Conservation (phyloP, 345 rosid genomes). For the Gossypium arboreum region DNA sequence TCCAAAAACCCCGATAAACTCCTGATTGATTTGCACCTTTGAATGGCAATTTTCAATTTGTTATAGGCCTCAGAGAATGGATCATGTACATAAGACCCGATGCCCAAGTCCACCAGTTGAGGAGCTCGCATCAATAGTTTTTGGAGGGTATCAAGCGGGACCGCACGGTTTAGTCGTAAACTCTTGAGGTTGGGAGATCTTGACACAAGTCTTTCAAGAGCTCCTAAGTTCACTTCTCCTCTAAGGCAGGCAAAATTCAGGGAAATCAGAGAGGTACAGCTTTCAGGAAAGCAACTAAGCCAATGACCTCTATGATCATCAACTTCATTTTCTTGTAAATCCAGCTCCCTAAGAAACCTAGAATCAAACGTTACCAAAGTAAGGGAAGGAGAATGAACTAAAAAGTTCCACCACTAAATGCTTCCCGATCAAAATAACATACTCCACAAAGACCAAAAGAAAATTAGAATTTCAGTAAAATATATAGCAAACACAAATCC, state of each 20-base stretch:
- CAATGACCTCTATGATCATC: slow-evolving; percentile 92
- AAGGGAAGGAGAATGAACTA: background rate
- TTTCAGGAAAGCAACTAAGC: slow-evolving; percentile 90
- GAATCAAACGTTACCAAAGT: slow-evolving; percentile 15
- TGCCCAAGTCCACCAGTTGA: slow-evolving; percentile 76
- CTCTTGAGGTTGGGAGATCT: slow-evolving; percentile 86
- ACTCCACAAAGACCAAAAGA: background rate
- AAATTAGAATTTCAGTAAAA: too few species aligned
- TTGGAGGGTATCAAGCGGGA: slow-evolving; percentile 60
- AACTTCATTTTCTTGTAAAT: slow-evolving; percentile 89
- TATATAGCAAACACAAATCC: too few species aligned
- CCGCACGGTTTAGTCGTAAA: slow-evolving; percentile 74
- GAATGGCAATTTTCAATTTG: slow-evolving; percentile 44
- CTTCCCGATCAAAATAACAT: background rate
- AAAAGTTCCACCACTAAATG: background rate
- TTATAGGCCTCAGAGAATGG: slow-evolving; percentile 52
- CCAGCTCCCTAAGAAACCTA: slow-evolving; percentile 88
- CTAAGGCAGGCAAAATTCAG: slow-evolving; percentile 89
- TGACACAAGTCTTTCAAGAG: slow-evolving; percentile 81
- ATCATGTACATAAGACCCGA: slow-evolving; percentile 66
- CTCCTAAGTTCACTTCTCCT: slow-evolving; percentile 68
- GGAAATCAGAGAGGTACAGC: slow-evolving; percentile 66
- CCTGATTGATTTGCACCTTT: slow-evolving; percentile 52
- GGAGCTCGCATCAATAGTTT: slow-evolving; percentile 64
- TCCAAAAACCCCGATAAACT: slow-evolving; percentile 85